Evolutionary conservation across 306 rosid genomes (phyloP).

Genomic region (Spatholobus suberectus): DNA sequence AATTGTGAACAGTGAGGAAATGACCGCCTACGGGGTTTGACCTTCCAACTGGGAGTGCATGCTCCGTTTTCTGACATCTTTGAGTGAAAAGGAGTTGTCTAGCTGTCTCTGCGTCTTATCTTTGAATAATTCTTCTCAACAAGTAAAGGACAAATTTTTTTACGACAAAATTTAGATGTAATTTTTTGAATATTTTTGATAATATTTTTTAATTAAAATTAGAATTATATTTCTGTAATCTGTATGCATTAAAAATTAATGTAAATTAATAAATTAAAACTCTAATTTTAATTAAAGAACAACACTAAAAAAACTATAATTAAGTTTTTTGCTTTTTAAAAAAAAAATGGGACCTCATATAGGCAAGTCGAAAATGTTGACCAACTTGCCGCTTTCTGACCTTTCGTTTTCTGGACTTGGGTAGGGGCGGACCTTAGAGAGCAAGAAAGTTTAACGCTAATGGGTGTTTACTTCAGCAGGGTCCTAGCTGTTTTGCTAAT

Average conservation of each 20-base stretch:
- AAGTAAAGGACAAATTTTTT: background rate
- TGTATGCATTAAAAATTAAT: too few relatives aligned
- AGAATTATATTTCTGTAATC: too few relatives aligned
- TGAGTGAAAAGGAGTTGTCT: conserved; percentile 17
- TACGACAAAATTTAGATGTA: background rate
- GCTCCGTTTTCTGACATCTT: conserved; percentile 20
- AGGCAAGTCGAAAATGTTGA: conserved; percentile 17
- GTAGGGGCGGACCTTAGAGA: too few relatives aligned
- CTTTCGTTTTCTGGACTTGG: background rate
- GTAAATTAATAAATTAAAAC: too few relatives aligned
- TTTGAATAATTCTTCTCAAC: background rate
- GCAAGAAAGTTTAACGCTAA: background rate
- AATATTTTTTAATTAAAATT: too few relatives aligned
- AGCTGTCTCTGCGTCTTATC: conserved; percentile 14
- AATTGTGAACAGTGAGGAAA: background rate
- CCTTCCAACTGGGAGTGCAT: conserved; percentile 6
- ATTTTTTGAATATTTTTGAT: too few relatives aligned
- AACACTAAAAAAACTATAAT: too few relatives aligned
- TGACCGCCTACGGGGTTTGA: conserved; percentile 31
- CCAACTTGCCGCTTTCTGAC: background rate
- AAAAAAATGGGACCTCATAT: too few relatives aligned
- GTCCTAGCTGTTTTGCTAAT: too few relatives aligned
- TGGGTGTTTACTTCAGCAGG: too few relatives aligned
- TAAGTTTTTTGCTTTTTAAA: too few relatives aligned
- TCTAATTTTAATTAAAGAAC: too few relatives aligned